Evolutionary conservation across 192 early-diverging fungal genomes (phyloP), one percentile per base, ranked within the genome.

Genomic region (Rhizophagus clarus): DNA sequence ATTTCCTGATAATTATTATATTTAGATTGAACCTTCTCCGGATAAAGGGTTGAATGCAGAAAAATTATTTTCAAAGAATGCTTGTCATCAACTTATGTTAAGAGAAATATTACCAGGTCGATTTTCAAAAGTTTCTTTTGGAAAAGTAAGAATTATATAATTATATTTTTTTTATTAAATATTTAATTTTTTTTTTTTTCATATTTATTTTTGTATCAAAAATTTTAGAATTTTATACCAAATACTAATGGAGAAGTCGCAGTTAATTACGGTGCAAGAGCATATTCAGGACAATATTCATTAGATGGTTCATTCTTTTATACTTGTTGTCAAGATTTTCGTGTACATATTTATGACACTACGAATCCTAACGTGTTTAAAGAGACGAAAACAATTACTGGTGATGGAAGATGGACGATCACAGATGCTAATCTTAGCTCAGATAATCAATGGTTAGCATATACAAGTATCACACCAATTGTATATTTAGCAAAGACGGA

Each of bases 341-440:
- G 82, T 69, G 79, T 94, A 15, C 85, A 88, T 79, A 86, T 93
- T 47, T 92, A 91, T 77, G 87, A 88, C 72, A 85, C 91, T 11
- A 79, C 84, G 8, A 87, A 90, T 77, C 67, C 79, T 4, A 67
- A 79, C 34, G 80, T 77, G 24, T 80, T 91, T 17, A 70, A 78
- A 45, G 72, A 64, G 32, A 77, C 83, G 40, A 84, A 80, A 47
- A 71, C 81, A 22, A 86, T 92, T 17, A 80, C 83, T 22, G 86
- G 84, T 9, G 80, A 81, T 32, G 93, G 93, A 15, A 85, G 81
- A 56, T 93, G 93, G 93, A 94, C 93, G 1, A 91, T 92, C 34
- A 94, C 93, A 4, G 87, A 86, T 68, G 81, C 86, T 49, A 85
- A 81, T 75, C 61, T 88, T 10, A 88, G 87, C 24, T 63, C 84